Evolutionary conservation across 768 basidiomycete genomes (phyloP).

Genomic region (Hysterangium stoloniferum): DNA sequence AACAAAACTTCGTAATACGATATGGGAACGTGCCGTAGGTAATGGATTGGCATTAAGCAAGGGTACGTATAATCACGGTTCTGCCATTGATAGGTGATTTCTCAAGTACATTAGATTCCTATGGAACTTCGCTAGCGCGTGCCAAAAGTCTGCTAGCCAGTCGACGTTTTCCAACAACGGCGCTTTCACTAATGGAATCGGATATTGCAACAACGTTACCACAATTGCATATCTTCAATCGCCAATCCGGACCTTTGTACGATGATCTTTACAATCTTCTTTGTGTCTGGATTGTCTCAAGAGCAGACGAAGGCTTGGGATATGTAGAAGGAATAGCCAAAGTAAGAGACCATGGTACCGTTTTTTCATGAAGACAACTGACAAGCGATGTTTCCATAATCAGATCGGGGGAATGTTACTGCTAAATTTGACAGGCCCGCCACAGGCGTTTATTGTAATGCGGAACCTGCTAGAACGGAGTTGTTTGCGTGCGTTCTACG

Average conservation of each 20-base stretch:
- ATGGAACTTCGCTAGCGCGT: slow-evolving; percentile 60
- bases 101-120: slow-evolving; percentile 46
- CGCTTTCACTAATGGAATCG: slow-evolving; percentile 56
- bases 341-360: not conserved
- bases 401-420: slow-evolving; percentile 77
- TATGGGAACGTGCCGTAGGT: slow-evolving; percentile 85
- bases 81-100: not conserved
- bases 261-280: slow-evolving; percentile 77
- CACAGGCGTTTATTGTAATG: slow-evolving; percentile 70
- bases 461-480: slow-evolving; percentile 81
- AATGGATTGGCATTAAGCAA: slow-evolving; percentile 77
- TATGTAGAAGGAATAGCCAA: slow-evolving; percentile 64
- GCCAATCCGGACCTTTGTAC: slow-evolving; percentile 70
- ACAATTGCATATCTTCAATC: slow-evolving; percentile 71
- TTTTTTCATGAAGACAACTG: slow-evolving; percentile 9
- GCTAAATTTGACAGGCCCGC: slow-evolving; percentile 67
- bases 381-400: not conserved
- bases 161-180: slow-evolving; percentile 58
- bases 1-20: slow-evolving; percentile 61
- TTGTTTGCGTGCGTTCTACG: slow-evolving; percentile 79
- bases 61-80: slow-evolving; percentile 37
- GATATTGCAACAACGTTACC: slow-evolving; percentile 73
- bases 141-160: slow-evolving; percentile 63
- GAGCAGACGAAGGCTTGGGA: slow-evolving; percentile 74
- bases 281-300: slow-evolving; percentile 80